Conservation (phyloP, 2,329 filamentous ascomycete genomes). For the Aspergillus sojae region DNA sequence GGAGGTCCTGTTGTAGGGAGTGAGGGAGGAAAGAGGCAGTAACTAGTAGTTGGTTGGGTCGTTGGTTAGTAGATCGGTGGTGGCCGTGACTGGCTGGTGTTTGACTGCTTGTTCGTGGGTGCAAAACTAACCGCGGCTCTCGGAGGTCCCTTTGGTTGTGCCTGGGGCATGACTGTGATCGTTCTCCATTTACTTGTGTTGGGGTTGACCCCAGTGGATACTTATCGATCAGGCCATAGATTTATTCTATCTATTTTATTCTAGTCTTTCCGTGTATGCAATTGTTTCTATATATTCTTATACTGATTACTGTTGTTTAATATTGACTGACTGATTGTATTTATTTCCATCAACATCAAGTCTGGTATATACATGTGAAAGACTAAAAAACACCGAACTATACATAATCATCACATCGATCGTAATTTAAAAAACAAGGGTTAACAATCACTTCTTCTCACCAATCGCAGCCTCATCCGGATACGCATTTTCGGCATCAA, state of each 20-base stretch:
- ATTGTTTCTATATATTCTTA: too few relatives aligned
- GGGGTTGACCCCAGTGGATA: not conserved
- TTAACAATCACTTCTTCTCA: conserved; percentile 4
- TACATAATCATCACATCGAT: not conserved
- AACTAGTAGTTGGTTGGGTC: not conserved
- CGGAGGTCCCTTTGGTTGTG: conserved; percentile 27
- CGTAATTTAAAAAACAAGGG: not conserved
- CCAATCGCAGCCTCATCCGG: conserved; percentile 20
- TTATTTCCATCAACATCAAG: too few relatives aligned
- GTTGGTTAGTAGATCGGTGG: not conserved
- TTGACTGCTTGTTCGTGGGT: conserved; percentile 4
- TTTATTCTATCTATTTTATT: not conserved
- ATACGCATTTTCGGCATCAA: conserved; percentile 36
- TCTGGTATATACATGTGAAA: not conserved
- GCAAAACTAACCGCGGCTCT: conserved; percentile 34
- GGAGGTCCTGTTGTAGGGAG: not conserved
- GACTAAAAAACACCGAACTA: not conserved
- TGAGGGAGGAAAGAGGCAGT: not conserved
- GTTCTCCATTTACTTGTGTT: not conserved
- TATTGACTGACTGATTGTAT: too few relatives aligned
- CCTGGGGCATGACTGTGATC: conserved; percentile 30
- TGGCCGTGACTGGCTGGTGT: not conserved
- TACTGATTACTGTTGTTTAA: too few relatives aligned
- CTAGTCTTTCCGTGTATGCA: too few relatives aligned
- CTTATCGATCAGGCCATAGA: not conserved